A percentile compares a stretch with the other conserved stretches of the same genome.
phyloP scores from a whole-genome alignment of 257 asterid genomes.

The Fraxinus anomala region DNA sequence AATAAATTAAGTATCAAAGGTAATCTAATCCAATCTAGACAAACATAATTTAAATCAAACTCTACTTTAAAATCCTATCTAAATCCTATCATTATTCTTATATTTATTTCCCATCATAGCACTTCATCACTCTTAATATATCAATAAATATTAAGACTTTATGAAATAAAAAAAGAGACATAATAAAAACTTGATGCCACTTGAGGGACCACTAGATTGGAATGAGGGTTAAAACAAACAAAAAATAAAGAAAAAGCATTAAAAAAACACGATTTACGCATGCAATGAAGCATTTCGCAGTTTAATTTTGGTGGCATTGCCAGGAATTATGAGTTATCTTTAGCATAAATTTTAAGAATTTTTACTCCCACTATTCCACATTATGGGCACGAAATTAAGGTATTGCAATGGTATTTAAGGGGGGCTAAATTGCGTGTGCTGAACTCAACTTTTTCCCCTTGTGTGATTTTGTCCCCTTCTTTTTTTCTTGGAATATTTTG shows the following conservation, averaged over 20 bases:
- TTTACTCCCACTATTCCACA: background rate
- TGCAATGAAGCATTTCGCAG: background rate
- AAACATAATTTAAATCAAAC: too few relatives aligned
- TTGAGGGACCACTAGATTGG: background rate
- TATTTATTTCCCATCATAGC: too few relatives aligned
- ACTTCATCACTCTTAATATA: background rate
- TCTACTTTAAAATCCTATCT: too few relatives aligned
- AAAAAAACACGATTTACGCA: too few relatives aligned
- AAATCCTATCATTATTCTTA: too few relatives aligned
- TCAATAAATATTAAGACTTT: background rate
- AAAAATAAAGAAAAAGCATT: background rate
- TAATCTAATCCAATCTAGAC: too few relatives aligned
- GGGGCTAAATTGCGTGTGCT: background rate
- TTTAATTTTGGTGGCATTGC: background rate
- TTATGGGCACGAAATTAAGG: background rate
- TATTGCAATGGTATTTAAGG: background rate
- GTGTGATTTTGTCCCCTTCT: background rate
- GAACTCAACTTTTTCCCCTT: background rate
- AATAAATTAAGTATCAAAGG: too few relatives aligned
- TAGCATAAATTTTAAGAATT: background rate
- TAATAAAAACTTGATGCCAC: background rate
- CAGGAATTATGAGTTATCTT: background rate
- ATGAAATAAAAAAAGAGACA: slow-evolving; percentile 9
- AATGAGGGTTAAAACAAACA: background rate
- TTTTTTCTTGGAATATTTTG: background rate